phyloP scores from a whole-genome alignment of 208 protist species.

The Leishmania lainsoni region DNA sequence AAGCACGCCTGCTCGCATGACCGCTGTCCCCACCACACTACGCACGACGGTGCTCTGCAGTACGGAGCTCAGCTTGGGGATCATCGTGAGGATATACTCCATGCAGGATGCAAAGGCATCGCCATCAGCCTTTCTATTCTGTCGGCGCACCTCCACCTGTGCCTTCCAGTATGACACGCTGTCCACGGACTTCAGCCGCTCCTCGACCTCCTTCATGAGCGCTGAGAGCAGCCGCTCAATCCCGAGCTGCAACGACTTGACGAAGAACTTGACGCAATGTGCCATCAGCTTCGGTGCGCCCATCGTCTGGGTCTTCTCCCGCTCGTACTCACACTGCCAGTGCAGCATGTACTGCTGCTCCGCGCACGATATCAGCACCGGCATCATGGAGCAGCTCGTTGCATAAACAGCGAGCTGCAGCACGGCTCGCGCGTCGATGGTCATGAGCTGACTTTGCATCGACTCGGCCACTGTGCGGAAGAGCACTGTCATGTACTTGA shows the following conservation, averaged over 20 bases:
- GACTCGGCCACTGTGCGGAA: conserved; percentile 85
- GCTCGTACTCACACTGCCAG: conserved; percentile 73
- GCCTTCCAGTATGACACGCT: conserved; percentile 71
- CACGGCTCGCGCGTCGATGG: conserved; percentile 46
- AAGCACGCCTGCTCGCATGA: conserved; percentile 63
- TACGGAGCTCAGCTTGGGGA: conserved; percentile 61
- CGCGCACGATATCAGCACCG: conserved; percentile 79
- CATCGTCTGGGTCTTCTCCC: conserved; percentile 58
- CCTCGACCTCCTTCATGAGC: conserved; percentile 59
- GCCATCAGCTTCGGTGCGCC: conserved; percentile 72
- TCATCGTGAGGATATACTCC: conserved; percentile 67
- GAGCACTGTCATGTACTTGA: conserved; percentile 88
- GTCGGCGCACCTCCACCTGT: conserved; percentile 48
- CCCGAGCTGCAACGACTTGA: conserved; percentile 69
- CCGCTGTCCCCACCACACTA: conserved; percentile 77
- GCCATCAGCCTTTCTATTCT: conserved; percentile 23
- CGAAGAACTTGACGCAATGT: conserved; percentile 70
- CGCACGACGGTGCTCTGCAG: conserved; percentile 73
- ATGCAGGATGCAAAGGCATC: conserved; percentile 65
- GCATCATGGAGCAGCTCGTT: conserved; percentile 76
- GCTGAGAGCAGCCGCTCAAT: conserved; percentile 76
- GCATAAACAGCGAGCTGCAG: conserved; percentile 79
- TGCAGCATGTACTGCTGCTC: conserved; percentile 89
- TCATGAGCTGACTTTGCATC: conserved; percentile 68
- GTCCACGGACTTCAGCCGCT: conserved; percentile 52